Percentiles rank a stretch among this genome's conserved stretches.
Conservation (phyloP, 2,329 filamentous ascomycete species). For the Didymella sp. region DNA sequence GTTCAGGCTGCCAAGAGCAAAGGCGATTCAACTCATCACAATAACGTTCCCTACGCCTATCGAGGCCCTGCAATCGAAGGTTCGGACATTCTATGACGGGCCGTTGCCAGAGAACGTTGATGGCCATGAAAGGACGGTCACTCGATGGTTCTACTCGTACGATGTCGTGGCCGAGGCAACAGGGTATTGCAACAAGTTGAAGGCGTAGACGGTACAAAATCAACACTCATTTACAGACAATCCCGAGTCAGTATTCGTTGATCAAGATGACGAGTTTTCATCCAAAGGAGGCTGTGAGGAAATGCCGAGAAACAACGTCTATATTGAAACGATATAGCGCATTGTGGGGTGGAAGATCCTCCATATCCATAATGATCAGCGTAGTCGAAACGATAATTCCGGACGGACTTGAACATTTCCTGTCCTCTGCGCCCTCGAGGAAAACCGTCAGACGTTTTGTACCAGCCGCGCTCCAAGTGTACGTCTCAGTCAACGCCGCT, state of each 20-base stretch:
- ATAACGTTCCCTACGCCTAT: conserved; percentile 4
- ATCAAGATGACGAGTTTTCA: no score
- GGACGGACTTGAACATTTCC: conserved; percentile 22
- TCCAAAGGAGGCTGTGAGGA: no score
- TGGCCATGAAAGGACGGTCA: conserved; percentile 5
- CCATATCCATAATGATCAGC: no score
- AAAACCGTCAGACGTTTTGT: conserved; percentile 19
- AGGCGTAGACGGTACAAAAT: conserved; percentile 4
- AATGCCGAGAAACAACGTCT: no score
- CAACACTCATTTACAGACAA: no score
- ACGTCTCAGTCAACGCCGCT: conserved; percentile 17
- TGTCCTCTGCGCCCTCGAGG: conserved; percentile 21
- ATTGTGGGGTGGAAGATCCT: no score
- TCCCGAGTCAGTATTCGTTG: no score
- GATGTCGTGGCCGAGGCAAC: conserved; percentile 3
- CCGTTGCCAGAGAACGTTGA: conserved; percentile 5
- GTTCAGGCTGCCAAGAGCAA: conserved; percentile 4
- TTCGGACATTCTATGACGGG: conserved; percentile 1
- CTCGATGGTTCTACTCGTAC: conserved; percentile 1
- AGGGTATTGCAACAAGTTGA: not conserved
- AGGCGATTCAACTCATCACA: conserved; percentile 7
- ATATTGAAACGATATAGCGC: no score
- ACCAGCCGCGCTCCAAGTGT: conserved; percentile 15
- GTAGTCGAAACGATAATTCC: no score
- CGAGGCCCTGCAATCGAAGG: not conserved